These are phyloP conservation scores for Wickerhamomyces kurtzmanii DNA, from an alignment of 805 yeast genomes.

Conservation along the genomic window DNA sequence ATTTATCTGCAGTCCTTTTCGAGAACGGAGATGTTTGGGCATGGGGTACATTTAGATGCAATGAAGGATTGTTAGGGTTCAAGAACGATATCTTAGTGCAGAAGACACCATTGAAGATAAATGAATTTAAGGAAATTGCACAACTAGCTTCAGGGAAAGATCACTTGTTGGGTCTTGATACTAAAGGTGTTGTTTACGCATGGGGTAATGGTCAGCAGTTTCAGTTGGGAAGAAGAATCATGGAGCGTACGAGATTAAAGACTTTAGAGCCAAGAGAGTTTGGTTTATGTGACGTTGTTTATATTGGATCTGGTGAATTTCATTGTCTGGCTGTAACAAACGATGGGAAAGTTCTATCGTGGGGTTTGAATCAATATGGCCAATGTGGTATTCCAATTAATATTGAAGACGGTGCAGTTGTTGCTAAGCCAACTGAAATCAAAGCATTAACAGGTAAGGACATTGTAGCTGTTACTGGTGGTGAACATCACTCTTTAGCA, in stretches of 20 bases:
- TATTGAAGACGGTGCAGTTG: conserved; percentile 78
- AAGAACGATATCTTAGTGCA: conserved; percentile 57
- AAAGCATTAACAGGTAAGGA: conserved; percentile 49
- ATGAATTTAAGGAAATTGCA: conserved; percentile 54
- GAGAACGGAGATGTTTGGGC: conserved; percentile 86
- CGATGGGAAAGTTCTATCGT: conserved; percentile 62
- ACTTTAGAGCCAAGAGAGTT: conserved; percentile 76
- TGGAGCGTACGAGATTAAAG: conserved; percentile 67
- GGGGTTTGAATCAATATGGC: conserved; percentile 97
- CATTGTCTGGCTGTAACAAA: conserved; percentile 88
- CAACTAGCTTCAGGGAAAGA: conserved; percentile 91
- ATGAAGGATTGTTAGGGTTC: conserved; percentile 87
- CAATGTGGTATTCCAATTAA: conserved; percentile 83
- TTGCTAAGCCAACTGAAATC: conserved; percentile 69
- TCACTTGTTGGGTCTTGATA: conserved; percentile 76
- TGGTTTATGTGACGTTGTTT: conserved; percentile 70
- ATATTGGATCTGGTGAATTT: conserved; percentile 88
- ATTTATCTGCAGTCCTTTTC: conserved; percentile 70
- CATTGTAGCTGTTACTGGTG: conserved; percentile 65
- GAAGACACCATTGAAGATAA: conserved; percentile 53
- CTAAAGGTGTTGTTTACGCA: conserved; percentile 79
- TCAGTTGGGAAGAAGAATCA: conserved; percentile 81
- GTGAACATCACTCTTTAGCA: conserved; percentile 90
- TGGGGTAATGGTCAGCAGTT: conserved; percentile 97
- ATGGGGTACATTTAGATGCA: conserved; percentile 95